These are phyloP conservation scores for Phytophthora idaei DNA, from an alignment of 352 stramenopile species.

Conservation along the genomic window DNA sequence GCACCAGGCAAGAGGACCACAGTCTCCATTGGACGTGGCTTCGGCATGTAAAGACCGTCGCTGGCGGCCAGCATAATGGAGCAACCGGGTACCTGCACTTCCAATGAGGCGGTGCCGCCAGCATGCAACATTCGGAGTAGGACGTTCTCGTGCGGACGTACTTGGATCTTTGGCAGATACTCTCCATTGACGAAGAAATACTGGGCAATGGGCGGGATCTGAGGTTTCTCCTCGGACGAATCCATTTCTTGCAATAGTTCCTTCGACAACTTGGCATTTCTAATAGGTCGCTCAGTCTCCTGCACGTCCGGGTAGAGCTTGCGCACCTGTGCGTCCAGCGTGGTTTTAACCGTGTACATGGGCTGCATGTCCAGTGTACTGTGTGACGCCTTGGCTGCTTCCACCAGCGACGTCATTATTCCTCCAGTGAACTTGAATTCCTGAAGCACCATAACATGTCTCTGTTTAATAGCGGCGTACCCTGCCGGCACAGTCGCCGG, in stretches of 20 bases:
- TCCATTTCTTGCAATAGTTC: slow-evolving; percentile 35
- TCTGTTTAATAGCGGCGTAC: slow-evolving; percentile 52
- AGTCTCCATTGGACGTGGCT: slow-evolving; percentile 42
- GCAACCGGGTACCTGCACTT: slow-evolving; percentile 68
- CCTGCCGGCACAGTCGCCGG: slow-evolving; percentile 39
- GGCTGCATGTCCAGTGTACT: slow-evolving; percentile 54
- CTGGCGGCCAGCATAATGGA: slow-evolving; percentile 54
- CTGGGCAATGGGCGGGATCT: slow-evolving; percentile 43
- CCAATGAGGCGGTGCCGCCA: slow-evolving; percentile 52
- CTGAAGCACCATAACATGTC: slow-evolving; percentile 59
- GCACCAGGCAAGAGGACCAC: slow-evolving; percentile 65
- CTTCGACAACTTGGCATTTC: slow-evolving; percentile 36
- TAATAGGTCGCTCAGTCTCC: slow-evolving; percentile 29
- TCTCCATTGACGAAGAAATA: slow-evolving; percentile 81
- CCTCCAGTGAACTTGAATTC: slow-evolving; percentile 72
- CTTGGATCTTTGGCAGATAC: slow-evolving; percentile 64
- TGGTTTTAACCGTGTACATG: slow-evolving; percentile 51
- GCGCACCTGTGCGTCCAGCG: slow-evolving; percentile 44
- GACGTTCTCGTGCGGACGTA: slow-evolving; percentile 57
- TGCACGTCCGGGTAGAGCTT: slow-evolving; percentile 54
- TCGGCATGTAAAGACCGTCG: slow-evolving; percentile 63
- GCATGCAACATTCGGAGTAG: slow-evolving; percentile 71
- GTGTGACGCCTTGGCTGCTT: slow-evolving; percentile 53
- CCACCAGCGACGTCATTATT: slow-evolving; percentile 49
- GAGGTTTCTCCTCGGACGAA: slow-evolving; percentile 23